These are phyloP conservation scores for Gracilaria gracilis DNA, from an alignment of 23 red algal genomes.

Conservation along the genomic window DNA sequence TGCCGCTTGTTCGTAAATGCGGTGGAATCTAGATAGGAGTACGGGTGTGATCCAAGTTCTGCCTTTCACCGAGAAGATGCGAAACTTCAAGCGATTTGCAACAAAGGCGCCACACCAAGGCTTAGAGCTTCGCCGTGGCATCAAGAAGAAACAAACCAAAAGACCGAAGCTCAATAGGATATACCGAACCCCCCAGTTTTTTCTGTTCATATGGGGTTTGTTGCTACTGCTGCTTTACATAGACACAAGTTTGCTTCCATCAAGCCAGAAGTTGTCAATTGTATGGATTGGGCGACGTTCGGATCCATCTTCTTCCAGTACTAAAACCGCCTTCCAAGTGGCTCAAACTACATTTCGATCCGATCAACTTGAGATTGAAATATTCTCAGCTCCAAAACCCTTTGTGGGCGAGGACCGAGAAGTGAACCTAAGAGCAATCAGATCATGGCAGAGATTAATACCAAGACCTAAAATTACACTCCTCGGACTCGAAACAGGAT, in stretches of 20 bases:
- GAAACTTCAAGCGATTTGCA: background rate
- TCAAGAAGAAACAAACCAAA: background rate
- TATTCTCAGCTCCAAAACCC: conserved; percentile 94
- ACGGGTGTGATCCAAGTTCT: background rate
- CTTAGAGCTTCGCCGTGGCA: background rate
- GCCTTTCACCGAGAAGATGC: background rate
- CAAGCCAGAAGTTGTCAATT: background rate
- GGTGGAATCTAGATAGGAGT: background rate
- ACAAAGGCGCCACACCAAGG: background rate
- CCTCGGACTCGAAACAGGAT: conserved; percentile 79
- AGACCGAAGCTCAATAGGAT: background rate
- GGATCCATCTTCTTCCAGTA: background rate
- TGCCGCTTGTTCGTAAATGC: background rate
- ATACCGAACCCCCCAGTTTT: conserved; percentile 10
- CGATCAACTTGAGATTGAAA: conserved; percentile 52
- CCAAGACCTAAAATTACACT: conserved; percentile 86
- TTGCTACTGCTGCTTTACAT: background rate
- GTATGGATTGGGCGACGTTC: background rate
- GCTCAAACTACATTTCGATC: background rate
- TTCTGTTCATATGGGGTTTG: background rate
- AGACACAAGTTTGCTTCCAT: conserved; percentile 12
- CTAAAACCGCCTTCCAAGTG: background rate
- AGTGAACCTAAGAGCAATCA: conserved; percentile 81
- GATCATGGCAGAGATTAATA: conserved; percentile 81
- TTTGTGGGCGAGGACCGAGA: conserved; percentile 80